Base-by-base conservation (phyloP, 768 basidiomycete species). In the Lepiota subincarnata region DNA sequence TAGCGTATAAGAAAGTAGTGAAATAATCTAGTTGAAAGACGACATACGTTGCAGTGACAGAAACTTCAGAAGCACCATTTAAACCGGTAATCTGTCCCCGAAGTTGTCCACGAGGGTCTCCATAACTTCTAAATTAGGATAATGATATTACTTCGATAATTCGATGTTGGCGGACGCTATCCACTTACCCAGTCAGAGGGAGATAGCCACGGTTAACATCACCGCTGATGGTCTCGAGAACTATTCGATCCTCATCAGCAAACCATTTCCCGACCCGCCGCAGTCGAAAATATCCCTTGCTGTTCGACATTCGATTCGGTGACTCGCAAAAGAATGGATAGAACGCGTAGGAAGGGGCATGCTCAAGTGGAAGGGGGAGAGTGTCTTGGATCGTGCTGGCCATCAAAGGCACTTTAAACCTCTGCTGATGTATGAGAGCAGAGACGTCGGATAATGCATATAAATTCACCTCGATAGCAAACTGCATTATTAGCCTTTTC, bases 201-300 rank as follows among this genome's bases (percentile, higher is more conserved):
- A 53, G 48, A 40, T 42, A 47, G 2, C 18, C 35, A 38, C 37
- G 43, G 7, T 48, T 22, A 19, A 48, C 36, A 0, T 14, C 28
- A 8, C 42, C 13, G 24, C n/a, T 26, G 16, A 6, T 42, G 37
- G 31, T 31, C 31, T 48, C 51, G n/a, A 56, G n/a, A 53, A 52
- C 40, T 28, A 35, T 24, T 22, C 11, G 49, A 16, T 49, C 46
- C 13, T 56, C 49, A 22, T 49, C 48, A 20, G 60, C 50, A 19
- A 85, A 72, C 82, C 81, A 87, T 59, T 86, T 79, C 11, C 76
- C 78, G 12, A 89, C 78, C 45, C 79, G 75, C 43, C 87, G 78
- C 42, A 86, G 62, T 45, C 89, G 76, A 62, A 86, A 87, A 22
- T 68, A 54, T 71, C 69, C 36, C 69, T 69, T 8, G 71, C 70